Base-by-base conservation (phyloP, 306 rosid species). In the Rosa multiflora region DNA sequence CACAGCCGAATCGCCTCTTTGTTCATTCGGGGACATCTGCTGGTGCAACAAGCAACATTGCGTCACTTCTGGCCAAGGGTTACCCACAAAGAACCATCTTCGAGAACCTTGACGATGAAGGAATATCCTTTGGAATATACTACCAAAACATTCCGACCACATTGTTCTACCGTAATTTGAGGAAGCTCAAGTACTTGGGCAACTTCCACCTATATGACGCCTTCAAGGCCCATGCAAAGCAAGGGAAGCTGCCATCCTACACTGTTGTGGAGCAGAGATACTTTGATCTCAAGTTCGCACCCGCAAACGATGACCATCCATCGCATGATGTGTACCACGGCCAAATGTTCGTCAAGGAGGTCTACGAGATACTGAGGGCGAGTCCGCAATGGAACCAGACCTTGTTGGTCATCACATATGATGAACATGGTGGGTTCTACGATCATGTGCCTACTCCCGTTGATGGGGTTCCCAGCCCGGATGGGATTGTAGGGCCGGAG, bases 351-450 rank as follows among this genome's bases (percentile, higher is more conserved):
- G 90, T 94, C 71, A 92, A 94, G 89, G 97, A 92, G 85, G 95
- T 92, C 75, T 94, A 94, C 75, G 97, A 94, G 85, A 83, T 91
- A 6, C 76, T 94, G 48, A 85, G 97, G 88, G 89, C 92, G 0
- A 88, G 97, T 79, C 98, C 95, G 56, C 98, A 87, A 81, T 94
- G 98, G 98, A 94, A 92, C 62, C 47, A 88, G 9, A 92, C 97
- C 52, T 70, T 94, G 35, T 78, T 94, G 0, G 0, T 94, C 47
- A 89, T 94, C 59, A 94, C 97, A 2, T 94, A 94, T 58, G 98
- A 94, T 72, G 97, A 94, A 76, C 98, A 94, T 51, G 98, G 98
- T 0, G 98, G 98, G 46, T 92, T 90, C 75, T 94, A 14, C 0
- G 98, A 94, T 53, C 97, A 94, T 39, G 97, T 94, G 39, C 77